Base-by-base conservation (phyloP, 306 rosid species). In the Gleditsia sinensis region DNA sequence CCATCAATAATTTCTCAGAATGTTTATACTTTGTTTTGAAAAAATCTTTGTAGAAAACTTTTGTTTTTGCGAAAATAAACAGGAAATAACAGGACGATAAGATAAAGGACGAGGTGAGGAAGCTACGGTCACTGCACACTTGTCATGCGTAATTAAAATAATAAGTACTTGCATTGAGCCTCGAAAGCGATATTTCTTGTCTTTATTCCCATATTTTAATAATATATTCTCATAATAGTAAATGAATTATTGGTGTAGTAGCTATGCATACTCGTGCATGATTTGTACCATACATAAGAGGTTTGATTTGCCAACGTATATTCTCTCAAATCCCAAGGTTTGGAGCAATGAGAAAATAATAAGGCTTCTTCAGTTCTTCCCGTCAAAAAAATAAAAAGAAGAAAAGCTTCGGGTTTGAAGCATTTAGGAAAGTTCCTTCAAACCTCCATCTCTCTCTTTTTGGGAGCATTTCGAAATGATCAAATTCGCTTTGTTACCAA, bases 111-210 rank as follows among this genome's bases (percentile, higher is more conserved):
- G 1, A 39, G 43, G 13, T 8, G 43, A 63, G 79, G 54, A 75
- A 63, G 72, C 57, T 39, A 7, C 67, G 17, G 57, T 48, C 32
- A 27, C 28, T 32, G 78, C 24, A 71, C 82, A 78, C n/a, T 69
- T 42, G 83, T 78, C 82, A 49, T 57, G 25, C 17, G 27, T 39
- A 77, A 63, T 39, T 30, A 27, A n/a, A 37, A 56, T 42, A 20
- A 12, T 30, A 36, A 55, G 57, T 76, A 39, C 43, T 3, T 8
- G 2, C 12, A 63, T 64, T 66, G 30, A 69, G 34, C 53, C 39
- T 34, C 16, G 84, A 87, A 81, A 77, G 74, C 63, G 81, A 86
- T 64, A 54, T 81, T 67, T 57, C 7, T 14, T 24, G 67, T 28
- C 57, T 73, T 67, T 43, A 46, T 79, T 77, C 79, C 19, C 49